phyloP scores from a whole-genome alignment of 495 filamentous ascomycete genomes.

The Penicillium lividum region DNA sequence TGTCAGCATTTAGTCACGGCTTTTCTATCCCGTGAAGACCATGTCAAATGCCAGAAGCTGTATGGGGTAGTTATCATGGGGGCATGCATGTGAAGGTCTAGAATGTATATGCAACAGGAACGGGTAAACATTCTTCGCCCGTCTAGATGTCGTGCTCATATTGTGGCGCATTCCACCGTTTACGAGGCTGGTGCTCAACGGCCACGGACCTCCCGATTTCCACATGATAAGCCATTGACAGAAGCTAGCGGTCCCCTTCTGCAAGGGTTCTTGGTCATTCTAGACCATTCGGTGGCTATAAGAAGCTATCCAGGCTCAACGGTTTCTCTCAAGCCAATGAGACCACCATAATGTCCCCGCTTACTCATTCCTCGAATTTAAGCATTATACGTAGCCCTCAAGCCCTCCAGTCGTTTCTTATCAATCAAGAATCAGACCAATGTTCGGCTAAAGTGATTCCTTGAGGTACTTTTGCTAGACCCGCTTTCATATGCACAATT shows the following conservation, averaged over 20 bases:
- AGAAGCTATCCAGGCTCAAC: neutral
- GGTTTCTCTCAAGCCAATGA: neutral
- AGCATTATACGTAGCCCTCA: neutral
- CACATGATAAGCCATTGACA: neutral
- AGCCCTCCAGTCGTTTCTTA: too few species aligned
- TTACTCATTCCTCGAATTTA: neutral
- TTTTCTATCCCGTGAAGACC: slow-evolving; percentile 2
- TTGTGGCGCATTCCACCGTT: neutral
- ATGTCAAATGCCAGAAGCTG: neutral
- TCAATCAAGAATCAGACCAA: neutral
- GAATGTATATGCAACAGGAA: neutral
- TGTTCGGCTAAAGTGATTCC: neutral
- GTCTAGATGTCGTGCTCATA: neutral
- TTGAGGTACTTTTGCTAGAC: neutral
- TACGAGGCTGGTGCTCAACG: neutral
- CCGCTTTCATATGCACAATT: neutral
- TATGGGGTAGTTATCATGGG: slow-evolving; percentile 2
- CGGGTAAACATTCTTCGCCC: neutral
- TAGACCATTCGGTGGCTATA: slow-evolving; percentile 1
- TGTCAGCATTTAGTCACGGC: neutral
- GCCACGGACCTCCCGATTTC: neutral
- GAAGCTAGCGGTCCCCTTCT: neutral
- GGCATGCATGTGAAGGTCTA: neutral
- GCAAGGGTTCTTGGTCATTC: neutral
- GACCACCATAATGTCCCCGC: neutral